Evolutionary conservation across 2,329 filamentous ascomycete species (phyloP).

Genomic region (Monosporascus sp.): DNA sequence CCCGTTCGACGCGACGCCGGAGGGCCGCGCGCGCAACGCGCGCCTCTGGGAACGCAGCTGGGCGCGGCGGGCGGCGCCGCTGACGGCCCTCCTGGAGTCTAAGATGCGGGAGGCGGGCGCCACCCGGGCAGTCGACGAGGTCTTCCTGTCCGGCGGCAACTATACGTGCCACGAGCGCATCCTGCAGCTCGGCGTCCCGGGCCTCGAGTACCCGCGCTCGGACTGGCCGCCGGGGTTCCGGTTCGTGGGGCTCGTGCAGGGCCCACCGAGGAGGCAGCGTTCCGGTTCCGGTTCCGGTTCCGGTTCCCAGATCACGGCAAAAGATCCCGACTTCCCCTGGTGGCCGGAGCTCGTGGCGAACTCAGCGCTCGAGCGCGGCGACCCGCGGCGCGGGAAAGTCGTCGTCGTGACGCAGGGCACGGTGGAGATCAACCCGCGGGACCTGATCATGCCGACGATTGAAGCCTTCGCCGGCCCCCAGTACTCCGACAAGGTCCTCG

Average conservation of each 20-base stretch:
- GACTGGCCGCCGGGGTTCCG: conserved; percentile 31
- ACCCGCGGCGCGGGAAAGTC: conserved; percentile 21
- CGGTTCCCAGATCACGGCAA: too few species aligned
- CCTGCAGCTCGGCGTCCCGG: conserved; percentile 31
- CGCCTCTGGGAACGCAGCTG: conserved; percentile 26
- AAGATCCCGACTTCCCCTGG: conserved; percentile 23
- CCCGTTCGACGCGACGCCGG: conserved; percentile 24
- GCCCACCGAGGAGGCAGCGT: background rate
- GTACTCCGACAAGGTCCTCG: conserved; percentile 18
- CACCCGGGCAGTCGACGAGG: conserved; percentile 6
- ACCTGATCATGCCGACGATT: conserved; percentile 34
- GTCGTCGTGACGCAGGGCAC: conserved; percentile 36
- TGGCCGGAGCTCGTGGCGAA: conserved; percentile 29
- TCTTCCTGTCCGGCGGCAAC: conserved; percentile 29
- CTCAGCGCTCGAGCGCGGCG: conserved; percentile 6
- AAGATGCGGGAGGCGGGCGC: conserved; percentile 27
- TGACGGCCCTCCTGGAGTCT: conserved; percentile 22
- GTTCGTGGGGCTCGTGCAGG: conserved; percentile 31
- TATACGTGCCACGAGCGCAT: conserved; percentile 30
- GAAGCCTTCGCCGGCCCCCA: conserved; percentile 22
- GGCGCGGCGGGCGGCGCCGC: conserved; percentile 12
- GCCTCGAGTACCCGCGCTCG: conserved; percentile 32
- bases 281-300: too few species aligned
- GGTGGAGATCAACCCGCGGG: conserved; percentile 31
- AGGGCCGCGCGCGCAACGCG: conserved; percentile 18